Evolutionary conservation across 2,329 filamentous ascomycete genomes (phyloP).

Genomic region (Talaromyces sp.): DNA sequence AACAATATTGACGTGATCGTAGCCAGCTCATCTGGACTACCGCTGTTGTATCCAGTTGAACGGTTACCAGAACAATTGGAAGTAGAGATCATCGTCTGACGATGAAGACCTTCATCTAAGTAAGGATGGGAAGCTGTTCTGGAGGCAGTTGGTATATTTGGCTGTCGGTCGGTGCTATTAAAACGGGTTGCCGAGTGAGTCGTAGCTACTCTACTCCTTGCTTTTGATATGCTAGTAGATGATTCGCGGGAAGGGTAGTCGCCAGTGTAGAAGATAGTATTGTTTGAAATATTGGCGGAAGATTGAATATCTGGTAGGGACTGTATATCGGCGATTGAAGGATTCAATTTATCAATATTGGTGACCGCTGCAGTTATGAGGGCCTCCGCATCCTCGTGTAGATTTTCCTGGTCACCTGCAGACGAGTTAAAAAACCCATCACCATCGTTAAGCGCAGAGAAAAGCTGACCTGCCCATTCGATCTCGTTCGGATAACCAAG

Average conservation of each 20-base stretch:
- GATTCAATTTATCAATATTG: background rate
- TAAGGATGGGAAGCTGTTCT: background rate
- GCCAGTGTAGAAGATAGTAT: background rate
- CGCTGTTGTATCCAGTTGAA: background rate
- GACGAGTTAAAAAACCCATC: background rate
- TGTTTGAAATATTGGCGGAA: background rate
- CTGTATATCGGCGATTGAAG: background rate
- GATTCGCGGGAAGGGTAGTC: background rate
- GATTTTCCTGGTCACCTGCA: background rate
- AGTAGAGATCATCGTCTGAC: background rate
- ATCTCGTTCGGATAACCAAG: background rate
- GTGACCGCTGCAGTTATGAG: background rate
- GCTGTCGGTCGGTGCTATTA: background rate
- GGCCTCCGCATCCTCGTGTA: background rate
- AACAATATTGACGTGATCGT: slow-evolving; percentile 25
- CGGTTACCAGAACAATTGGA: background rate
- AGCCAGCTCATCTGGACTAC: slow-evolving; percentile 23
- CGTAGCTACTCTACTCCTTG: background rate
- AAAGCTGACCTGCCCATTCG: background rate
- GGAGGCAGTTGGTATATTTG: background rate
- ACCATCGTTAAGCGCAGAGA: background rate
- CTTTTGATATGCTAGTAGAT: background rate
- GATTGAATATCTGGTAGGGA: background rate
- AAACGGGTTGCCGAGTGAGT: background rate
- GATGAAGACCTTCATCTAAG: background rate